Evolutionary conservation across 73 alveolate species (phyloP).

Genomic region (Symbiodinium natans): DNA sequence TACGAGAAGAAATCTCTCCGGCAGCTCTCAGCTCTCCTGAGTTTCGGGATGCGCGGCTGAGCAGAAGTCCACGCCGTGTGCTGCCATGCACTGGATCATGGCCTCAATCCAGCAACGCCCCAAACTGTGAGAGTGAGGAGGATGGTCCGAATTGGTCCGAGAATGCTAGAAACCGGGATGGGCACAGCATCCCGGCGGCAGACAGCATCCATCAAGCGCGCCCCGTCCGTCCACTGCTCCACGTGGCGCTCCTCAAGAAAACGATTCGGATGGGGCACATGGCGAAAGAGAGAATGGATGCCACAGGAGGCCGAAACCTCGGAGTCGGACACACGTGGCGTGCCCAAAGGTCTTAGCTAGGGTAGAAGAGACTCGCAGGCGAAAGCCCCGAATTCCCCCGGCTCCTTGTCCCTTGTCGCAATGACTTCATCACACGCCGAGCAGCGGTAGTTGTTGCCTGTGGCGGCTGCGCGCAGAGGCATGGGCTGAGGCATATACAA

Average conservation of each 20-base stretch:
- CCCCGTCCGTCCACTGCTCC: conserved; percentile 86
- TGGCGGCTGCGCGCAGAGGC: not conserved
- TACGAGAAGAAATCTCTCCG: not conserved
- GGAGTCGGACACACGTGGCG: no score
- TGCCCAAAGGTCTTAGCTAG: no score
- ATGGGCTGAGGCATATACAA: no score
- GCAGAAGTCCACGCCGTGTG: conserved; percentile 61
- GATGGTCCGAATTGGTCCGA: not conserved
- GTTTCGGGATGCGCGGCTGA: conserved; percentile 59
- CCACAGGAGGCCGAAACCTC: no score
- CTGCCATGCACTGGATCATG: conserved; percentile 81
- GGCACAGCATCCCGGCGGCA: conserved; percentile 45
- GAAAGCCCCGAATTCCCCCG: no score
- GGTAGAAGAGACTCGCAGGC: no score
- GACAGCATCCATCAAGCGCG: conserved; percentile 65
- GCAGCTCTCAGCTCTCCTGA: not conserved
- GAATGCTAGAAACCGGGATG: not conserved
- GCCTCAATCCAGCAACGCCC: not conserved
- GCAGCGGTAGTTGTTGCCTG: conserved; percentile 81
- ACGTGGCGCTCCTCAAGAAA: conserved; percentile 36
- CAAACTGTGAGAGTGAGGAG: not conserved
- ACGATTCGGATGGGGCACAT: no score
- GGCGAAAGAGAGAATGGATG: no score
- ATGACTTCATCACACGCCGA: conserved; percentile 76
- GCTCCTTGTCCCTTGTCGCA: conserved; percentile 53